Evolutionary conservation across 108 stramenopile genomes (phyloP), one percentile per base, ranked within the genome.

Genomic region (Licmophora abbreviata): DNA sequence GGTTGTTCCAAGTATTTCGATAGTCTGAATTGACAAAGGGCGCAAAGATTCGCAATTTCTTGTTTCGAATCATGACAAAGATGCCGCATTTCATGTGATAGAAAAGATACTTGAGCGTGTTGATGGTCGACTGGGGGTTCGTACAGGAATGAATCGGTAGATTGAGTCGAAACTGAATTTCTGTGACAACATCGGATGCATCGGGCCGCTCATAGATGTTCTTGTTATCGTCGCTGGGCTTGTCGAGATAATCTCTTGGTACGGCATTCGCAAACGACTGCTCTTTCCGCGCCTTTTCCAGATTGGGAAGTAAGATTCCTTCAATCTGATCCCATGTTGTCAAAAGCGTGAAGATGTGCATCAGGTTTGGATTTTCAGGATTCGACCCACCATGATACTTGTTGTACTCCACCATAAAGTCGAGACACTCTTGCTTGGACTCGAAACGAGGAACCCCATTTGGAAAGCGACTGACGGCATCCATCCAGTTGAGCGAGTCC

Each of bases 61-160:
- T 76, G 58, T 93, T 62, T 17, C 91, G 88, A 29, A 99, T 92
- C 88, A 91, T 85, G 43, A 98, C 96, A 60, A 83, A 95, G 40
- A 99, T 97, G 22, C 98, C 98, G 61, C 96, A 98, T 55, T 95
- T 95, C 98, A 98, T 98, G 73, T 99, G 98, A 73, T 85, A 70
- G 55, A 95, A 99, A 23, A 97, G 81, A 70, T 99, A 99, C 51
- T 80, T 79, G 44, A 98, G 77, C 0, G 95, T 94, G 67, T 88
- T 92, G 22, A 71, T 51, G 1, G 83, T 83, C 3, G 73, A 75
- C 21, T 31, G 60, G 8, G 86, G 82, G 22, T 81, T 92, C 21
- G 77, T 88, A 33, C 79, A 83, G 40, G 71, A 64, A 61, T 92
- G 91, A 66, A 92, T 77, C 28, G 91, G 86, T 7, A 82, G 69